Evolutionary conservation across 2,329 filamentous ascomycete genomes (phyloP).

Genomic region (Rutstroemia sp.): DNA sequence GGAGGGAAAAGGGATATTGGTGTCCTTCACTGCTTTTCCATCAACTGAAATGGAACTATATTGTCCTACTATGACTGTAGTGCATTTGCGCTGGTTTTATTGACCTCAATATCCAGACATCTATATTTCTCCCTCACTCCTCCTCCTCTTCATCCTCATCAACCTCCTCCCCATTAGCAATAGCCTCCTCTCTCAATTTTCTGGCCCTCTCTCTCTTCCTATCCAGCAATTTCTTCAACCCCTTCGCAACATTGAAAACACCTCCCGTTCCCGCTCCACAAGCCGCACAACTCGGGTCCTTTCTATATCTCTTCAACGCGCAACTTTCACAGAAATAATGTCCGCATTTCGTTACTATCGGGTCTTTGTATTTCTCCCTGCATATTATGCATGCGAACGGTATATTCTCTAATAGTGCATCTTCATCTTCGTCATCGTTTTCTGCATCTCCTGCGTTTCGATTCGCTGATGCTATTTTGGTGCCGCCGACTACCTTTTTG

Average conservation of each 20-base stretch:
- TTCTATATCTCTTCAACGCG: conserved; percentile 78
- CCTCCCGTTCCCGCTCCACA: conserved; percentile 82
- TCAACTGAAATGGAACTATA: neutral
- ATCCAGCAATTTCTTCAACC: conserved; percentile 67
- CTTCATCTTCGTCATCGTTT: conserved; percentile 36
- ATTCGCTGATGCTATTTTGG: conserved; percentile 31
- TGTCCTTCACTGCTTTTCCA: too few relatives aligned
- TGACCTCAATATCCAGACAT: neutral
- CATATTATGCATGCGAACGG: conserved; percentile 32
- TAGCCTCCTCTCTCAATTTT: conserved; percentile 44
- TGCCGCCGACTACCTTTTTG: conserved; percentile 55
- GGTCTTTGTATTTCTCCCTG: conserved; percentile 40
- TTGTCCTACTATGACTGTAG: neutral
- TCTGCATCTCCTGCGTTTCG: conserved; percentile 14
- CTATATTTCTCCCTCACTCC: neutral
- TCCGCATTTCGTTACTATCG: conserved; percentile 81
- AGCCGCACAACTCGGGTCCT: conserved; percentile 77
- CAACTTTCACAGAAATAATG: conserved; percentile 96
- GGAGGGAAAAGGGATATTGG: too few relatives aligned
- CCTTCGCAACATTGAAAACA: conserved; percentile 83
- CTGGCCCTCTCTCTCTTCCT: conserved; percentile 53
- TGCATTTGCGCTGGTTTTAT: neutral
- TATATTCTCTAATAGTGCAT: conserved; percentile 27
- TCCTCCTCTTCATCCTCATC: conserved; percentile 38
- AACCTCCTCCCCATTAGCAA: conserved; percentile 44